phyloP scores from a whole-genome alignment of 768 basidiomycete species.

The Strobilomyces dryophilus region DNA sequence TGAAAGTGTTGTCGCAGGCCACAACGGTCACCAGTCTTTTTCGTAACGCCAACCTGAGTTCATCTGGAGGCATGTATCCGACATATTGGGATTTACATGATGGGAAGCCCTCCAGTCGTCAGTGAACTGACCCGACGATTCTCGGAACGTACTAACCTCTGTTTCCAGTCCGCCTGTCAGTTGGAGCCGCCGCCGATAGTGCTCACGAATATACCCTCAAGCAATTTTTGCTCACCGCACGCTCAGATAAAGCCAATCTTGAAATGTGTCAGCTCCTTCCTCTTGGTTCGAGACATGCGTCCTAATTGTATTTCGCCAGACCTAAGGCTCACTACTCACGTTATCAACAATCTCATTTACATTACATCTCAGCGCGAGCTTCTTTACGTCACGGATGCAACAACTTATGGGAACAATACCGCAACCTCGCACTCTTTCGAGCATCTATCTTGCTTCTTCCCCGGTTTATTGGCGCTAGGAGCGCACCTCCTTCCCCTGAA shows the following conservation, averaged over 20 bases:
- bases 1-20: constrained; percentile 33
- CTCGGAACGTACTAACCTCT: background rate
- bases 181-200: constrained; percentile 69
- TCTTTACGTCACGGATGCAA: constrained; percentile 62
- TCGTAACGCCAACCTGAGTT: constrained; percentile 40
- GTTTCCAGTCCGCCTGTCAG: constrained; percentile 41
- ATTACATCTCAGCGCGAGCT: constrained; percentile 60
- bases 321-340: constrained; percentile 55
- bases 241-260: constrained; percentile 54
- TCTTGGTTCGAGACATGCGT: background rate
- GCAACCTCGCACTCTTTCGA: constrained; percentile 53
- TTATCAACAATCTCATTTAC: constrained; percentile 63
- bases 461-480: constrained; percentile 71
- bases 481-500: constrained; percentile 58
- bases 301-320: constrained; percentile 37
- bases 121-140: constrained; percentile 16
- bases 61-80: constrained; percentile 62
- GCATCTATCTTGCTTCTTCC: constrained; percentile 75
- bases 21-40: constrained; percentile 46
- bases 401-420: constrained; percentile 24
- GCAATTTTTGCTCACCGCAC: constrained; percentile 62
- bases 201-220: constrained; percentile 77
- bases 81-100: constrained; percentile 48
- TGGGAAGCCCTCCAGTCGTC: constrained; percentile 46
- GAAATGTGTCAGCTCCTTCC: constrained; percentile 55